Evolutionary conservation across 208 protist genomes (phyloP), one percentile per base, ranked within the genome.

Genomic region (Blastocrithidia nonstop): DNA sequence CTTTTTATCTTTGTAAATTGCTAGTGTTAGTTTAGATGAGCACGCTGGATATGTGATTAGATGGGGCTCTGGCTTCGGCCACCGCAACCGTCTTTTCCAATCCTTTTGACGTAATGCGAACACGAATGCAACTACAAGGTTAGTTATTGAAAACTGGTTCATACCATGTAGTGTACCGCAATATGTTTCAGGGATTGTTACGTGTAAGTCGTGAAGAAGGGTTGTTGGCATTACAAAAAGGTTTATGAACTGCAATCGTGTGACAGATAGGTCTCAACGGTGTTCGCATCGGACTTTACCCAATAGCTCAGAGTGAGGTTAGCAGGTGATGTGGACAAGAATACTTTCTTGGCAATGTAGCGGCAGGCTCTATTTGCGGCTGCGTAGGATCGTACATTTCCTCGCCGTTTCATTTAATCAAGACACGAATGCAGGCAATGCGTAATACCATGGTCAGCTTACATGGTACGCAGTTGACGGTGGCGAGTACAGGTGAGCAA

Each of bases 21-120:
- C n/a, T n/a, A n/a, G n/a, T n/a, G n/a, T n/a, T n/a, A n/a, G n/a
- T n/a, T n/a, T n/a, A 22, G 11, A 61, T 76, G 67, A 62, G 61
- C 3, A 46, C 36, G 15, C 6, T 77, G 0, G 63, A 78, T 41
- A 68, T 71, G 59, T 70, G 65, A 23, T 42, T 64, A 6, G 77
- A 79, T 23, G 71, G 72, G 24, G 66, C 59, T 21, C 42, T 70
- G 27, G 67, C 67, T 6, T 76, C 70, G 6, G 38, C 33, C 26
- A 48, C 48, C 16, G 76, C 76, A 7, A 57, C 55, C 2, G 8
- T 82, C 22, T 32, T 86, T 27, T 79, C 71, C 9, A 86, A 81
- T 37, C 76, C 76, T 3, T 77, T 82, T 24, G 76, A 86, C 29
- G 69, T 82, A 37, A 79, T 86, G 61, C 70, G 66, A 13, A 79